Base-by-base conservation (phyloP, 352 stramenopile genomes). In the Phytopythium boreale region DNA sequence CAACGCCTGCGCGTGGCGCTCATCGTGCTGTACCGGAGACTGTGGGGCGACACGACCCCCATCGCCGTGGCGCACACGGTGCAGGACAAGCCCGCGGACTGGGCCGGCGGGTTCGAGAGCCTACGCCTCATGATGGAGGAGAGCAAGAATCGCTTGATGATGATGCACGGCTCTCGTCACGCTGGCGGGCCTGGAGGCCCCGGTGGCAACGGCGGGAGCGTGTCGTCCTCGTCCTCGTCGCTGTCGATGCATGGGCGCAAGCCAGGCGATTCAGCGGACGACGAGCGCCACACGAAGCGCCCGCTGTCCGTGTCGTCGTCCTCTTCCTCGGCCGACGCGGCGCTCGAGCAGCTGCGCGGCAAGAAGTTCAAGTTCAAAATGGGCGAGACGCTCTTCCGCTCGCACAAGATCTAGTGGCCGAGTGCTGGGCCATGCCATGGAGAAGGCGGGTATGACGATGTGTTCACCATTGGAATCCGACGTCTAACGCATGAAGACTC, bases 291-390 rank as follows among this genome's bases (percentile, higher is more conserved):
- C 14, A 44, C 55, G 17, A 84, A 84, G 52, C 74, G 76, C 44
- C 64, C 47, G 3, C 80, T 79, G 50, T 59, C 68, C 17, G 17
- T 26, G 19, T 43, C 26, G 4, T 57, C 61, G 11, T 51, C 58
- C 22, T 52, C 49, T 17, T 79, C 72, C 8, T 72, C 74, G 0
- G 66, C 68, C 5, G 79, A 89, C 52, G 69, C 77, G 0, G 62
- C 72, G 11, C 68, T 95, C 14, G 87, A 95, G 63, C 84, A 92
- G 59, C 68, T 92, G 41, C 85, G 85, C 7, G 84, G 86, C 72
- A 95, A 95, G 72, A 94, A 93, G 60, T 83, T 94, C 70, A 93
- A 93, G 72, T 86, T 94, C 61, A 92, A 90, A 66, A 86, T 92
- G 77, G 84, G 84, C 44, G 83, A 92, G 47, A 91, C 79, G 27